Evolutionary conservation across 2,329 filamentous ascomycete genomes (phyloP).

Genomic region (Lomentospora prolificans): DNA sequence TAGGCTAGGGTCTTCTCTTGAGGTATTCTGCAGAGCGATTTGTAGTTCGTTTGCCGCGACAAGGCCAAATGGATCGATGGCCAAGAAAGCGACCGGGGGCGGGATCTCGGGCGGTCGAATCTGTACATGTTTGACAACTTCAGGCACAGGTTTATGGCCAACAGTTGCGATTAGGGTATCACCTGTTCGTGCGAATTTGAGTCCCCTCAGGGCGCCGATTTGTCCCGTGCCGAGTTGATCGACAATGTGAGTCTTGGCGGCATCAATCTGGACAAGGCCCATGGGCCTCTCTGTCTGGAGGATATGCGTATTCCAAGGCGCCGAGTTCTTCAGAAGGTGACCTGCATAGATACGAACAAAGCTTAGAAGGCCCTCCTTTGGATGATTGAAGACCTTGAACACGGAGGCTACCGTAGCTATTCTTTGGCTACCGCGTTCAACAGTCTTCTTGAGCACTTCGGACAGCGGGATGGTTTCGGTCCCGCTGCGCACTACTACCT

Average conservation of each 20-base stretch:
- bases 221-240: conserved; percentile 73
- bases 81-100: conserved; percentile 92
- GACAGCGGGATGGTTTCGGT: conserved; percentile 30
- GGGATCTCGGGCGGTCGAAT: conserved; percentile 82
- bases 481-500: conserved; percentile 65
- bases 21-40: conserved; percentile 63
- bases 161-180: conserved; percentile 78
- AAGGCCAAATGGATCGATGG: conserved; percentile 70
- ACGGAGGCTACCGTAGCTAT: conserved; percentile 52
- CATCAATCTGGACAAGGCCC: conserved; percentile 80
- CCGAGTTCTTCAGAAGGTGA: conserved; percentile 59
- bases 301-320: conserved; percentile 81
- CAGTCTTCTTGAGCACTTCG: conserved; percentile 28
- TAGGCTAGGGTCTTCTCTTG: conserved; percentile 87
- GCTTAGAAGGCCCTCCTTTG: conserved; percentile 75
- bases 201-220: conserved; percentile 84
- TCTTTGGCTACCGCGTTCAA: conserved; percentile 25
- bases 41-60: conserved; percentile 73
- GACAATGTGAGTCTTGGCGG: conserved; percentile 76
- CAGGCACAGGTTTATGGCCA: conserved; percentile 50
- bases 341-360: conserved; percentile 92
- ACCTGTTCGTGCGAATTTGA: conserved; percentile 86
- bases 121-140: conserved; percentile 63
- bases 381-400: conserved; percentile 91
- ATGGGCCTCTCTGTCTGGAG: conserved; percentile 70